Evolutionary conservation across 1,284 basidiomycete genomes (phyloP).

Genomic region (Afroboletus lepidellus): DNA sequence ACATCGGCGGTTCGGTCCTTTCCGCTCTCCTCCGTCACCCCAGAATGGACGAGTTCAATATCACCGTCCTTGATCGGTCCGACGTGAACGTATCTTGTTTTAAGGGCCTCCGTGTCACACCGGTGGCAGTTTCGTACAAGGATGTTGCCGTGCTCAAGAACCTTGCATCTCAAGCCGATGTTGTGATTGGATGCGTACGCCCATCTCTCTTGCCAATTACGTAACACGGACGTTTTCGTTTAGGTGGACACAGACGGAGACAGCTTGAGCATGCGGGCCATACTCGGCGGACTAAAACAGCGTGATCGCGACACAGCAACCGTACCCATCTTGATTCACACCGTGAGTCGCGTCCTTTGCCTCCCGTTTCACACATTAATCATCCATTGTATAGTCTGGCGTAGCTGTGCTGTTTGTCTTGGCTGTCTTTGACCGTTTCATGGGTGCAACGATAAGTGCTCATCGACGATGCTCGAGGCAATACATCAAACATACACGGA

Average conservation of each 20-base stretch:
- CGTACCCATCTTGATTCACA: constrained; percentile 31
- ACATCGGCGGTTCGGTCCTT: constrained; percentile 54
- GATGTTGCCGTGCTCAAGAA: constrained; percentile 37
- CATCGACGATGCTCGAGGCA: constrained; percentile 34
- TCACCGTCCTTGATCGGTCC: constrained; percentile 44
- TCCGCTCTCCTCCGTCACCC: constrained; percentile 44
- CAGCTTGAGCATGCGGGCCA: constrained; percentile 19
- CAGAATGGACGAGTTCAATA: constrained; percentile 37
- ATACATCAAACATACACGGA: constrained; percentile 38
- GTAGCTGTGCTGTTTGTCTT: constrained; percentile 22
- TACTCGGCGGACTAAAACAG: constrained; percentile 26
- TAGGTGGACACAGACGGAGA: constrained; percentile 27
- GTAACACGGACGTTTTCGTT: not conserved
- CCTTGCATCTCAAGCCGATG: constrained; percentile 43
- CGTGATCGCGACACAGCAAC: constrained; percentile 21
- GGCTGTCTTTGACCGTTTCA: not conserved
- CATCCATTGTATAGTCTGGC: constrained; percentile 33
- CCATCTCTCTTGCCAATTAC: not conserved
- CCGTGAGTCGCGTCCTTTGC: constrained; percentile 17
- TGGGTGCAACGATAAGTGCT: constrained; percentile 25
- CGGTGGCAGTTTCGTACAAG: constrained; percentile 41
- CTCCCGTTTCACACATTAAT: not conserved
- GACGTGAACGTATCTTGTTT: constrained; percentile 36
- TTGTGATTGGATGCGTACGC: constrained; percentile 48
- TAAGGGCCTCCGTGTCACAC: constrained; percentile 34